Base-by-base conservation (phyloP, 805 yeast genomes). In the Nakazawaea populi region DNA sequence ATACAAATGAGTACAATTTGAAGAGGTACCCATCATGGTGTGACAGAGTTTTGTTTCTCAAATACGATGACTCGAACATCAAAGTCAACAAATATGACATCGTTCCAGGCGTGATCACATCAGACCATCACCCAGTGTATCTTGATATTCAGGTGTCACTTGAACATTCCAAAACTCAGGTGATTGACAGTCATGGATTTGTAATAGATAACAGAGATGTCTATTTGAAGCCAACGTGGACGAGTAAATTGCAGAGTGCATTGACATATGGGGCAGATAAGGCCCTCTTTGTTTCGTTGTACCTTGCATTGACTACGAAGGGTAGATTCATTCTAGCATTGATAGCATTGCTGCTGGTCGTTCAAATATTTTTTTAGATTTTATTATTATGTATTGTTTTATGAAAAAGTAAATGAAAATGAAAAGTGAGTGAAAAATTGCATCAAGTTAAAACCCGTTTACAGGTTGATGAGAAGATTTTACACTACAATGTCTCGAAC, bases 21-120 rank as follows among this genome's bases (percentile, higher is more conserved):
- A 83, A 81, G 56, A 72, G 97, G 50, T 69, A 71, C 1, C 95
- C 97, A 0, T 84, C 96, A 6, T 91, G 96, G 96, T 90, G 97
- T 66, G 98, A 91, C 63, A 68, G 98, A 48, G 78, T 91, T 5
- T 63, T 91, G 44, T 88, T 70, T 59, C 76, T 77, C 50, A 61
- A 71, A 1, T 79, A 83, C 28, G 64, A 54, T 3, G 18, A 24
- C 6, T 32, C 41, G 3, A 51, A 39, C 7, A 27, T 12, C 14
- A 36, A 52, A 4, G 52, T 80, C 1, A 56, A 65, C 11, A 60
- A 62, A 4, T 89, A 89, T 64, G 58, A 67, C 31, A 72, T 87
- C 6, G 56, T 87, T 1, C 62, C 69, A 1, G 62, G 69, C 0
- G 65, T 85, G 38, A 65, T 67, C 5, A 69, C 73, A 28, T 87